Base-by-base conservation (phyloP, 805 yeast species). In the Scheffersomyces amazonensis region DNA sequence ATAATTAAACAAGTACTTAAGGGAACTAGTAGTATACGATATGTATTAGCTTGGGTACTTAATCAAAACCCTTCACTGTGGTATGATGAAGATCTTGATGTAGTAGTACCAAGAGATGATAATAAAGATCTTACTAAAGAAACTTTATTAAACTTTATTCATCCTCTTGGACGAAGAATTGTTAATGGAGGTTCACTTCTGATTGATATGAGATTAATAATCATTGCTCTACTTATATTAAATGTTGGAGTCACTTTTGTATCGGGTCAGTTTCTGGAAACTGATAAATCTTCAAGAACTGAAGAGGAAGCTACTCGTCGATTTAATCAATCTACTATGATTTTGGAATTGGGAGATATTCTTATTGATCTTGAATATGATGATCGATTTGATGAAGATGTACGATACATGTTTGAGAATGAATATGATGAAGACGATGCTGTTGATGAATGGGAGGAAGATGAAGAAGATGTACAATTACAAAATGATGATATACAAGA, bases 331-430 rank as follows among this genome's bases (percentile, higher is more conserved):
- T 35, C 44, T n/a, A 48, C 43, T 12, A 51, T 51, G 7, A 37
- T 57, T 10, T 43, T 56, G 13, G 80, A 75, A 42, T 71, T 79
- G 5, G 75, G 79, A 0, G 80, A 75, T 35, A 60, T 81, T 10
- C 55, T 80, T 41, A 66, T 73, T 11, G 80, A 77, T 48, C 54
- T 80, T 38, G 83, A 78, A 43, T 67, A 69, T 34, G 79, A 79
- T 38, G 90, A 83, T 54, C 64, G 77, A 37, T 80, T 77, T 45
- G 90, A 83, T 54, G 88, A 81, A 47, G 89, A 83, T 58, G 73
- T 74, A 19, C 61, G 72, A 39, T 80, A 80, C 48, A 76, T 80
- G 50, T 78, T 78, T 50, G 83, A 78, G 32, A 72, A 69, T 46
- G 84, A 78, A 47, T 72, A 60, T 37, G 76, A 71, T 18, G 49